Evolutionary conservation across 73 alveolate genomes (phyloP).

Genomic region (Tetrahymena borealis): DNA sequence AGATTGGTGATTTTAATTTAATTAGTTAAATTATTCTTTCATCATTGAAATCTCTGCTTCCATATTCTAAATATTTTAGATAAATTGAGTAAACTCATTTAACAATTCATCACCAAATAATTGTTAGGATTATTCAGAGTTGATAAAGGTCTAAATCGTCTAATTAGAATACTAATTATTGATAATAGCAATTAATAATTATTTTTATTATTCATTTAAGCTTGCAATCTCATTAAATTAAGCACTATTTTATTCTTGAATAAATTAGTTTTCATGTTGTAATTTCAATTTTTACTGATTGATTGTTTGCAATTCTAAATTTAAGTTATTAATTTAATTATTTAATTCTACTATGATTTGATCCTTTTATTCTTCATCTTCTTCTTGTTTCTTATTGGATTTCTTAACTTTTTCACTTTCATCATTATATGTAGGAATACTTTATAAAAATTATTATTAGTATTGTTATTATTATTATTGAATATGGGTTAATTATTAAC

Average conservation of each 20-base stretch:
- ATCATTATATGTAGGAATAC: not conserved
- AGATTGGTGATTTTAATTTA: not conserved
- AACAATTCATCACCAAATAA: not conserved
- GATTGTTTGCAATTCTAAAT: not conserved
- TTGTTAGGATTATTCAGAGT: not conserved
- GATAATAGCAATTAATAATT: not conserved
- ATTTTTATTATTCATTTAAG: not conserved
- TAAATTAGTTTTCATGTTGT: not conserved
- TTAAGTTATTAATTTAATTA: not conserved
- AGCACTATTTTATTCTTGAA: not conserved
- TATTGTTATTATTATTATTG: not conserved
- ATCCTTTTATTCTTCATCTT: not conserved
- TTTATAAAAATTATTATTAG: not conserved
- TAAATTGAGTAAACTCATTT: not conserved
- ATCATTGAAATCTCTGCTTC: not conserved
- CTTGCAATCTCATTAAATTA: not conserved
- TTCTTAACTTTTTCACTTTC: not conserved
- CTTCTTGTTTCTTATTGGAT: not conserved
- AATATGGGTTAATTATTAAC: not conserved
- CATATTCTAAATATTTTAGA: not conserved
- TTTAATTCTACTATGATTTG: not conserved
- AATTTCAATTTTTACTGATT: not conserved
- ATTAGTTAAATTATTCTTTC: not conserved
- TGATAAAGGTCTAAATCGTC: not conserved
- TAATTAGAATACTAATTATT: not conserved